Percentiles rank a stretch among this genome's conserved stretches.
phyloP scores from a whole-genome alignment of 1,139 yeast species.

The Sugiyamaella grinbergsii region DNA sequence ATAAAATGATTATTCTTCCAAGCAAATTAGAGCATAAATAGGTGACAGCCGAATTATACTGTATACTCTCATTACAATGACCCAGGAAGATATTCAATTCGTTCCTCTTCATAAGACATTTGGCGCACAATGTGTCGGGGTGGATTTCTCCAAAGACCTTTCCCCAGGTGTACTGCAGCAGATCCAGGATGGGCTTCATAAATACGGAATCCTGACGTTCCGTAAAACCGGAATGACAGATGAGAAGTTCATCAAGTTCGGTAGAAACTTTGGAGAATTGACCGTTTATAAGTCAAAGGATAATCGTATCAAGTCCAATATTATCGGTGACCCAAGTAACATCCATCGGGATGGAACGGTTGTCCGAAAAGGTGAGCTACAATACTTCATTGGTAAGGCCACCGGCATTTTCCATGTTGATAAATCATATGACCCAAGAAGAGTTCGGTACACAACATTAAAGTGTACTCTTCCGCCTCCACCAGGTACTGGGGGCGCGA shows the following conservation, averaged over 20 bases:
- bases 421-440: conserved; percentile 19
- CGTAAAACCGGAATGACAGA: conserved; percentile 21
- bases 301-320: conserved; percentile 16
- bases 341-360: conserved; percentile 19
- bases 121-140: conserved; percentile 20
- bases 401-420: conserved; percentile 23
- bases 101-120: conserved; percentile 21
- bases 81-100: conserved; percentile 7
- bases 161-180: conserved; percentile 15
- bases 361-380: conserved; percentile 19
- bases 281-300: conserved; percentile 1
- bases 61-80: neutral
- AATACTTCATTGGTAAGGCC: conserved; percentile 22
- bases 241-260: conserved; percentile 17
- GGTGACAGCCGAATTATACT: too few relatives aligned
- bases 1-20: too few relatives aligned
- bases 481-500: conserved; percentile 20
- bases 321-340: conserved; percentile 20
- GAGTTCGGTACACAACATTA: conserved; percentile 20
- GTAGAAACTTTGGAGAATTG: conserved; percentile 9
- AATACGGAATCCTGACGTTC: conserved; percentile 19
- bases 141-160: conserved; percentile 18
- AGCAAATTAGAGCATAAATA: too few relatives aligned
- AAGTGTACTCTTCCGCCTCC: conserved; percentile 17
- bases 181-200: conserved; percentile 16